These are phyloP conservation scores for Cladophialophora exuberans DNA, from an alignment of 2,329 filamentous ascomycete genomes.

Conservation along the genomic window DNA sequence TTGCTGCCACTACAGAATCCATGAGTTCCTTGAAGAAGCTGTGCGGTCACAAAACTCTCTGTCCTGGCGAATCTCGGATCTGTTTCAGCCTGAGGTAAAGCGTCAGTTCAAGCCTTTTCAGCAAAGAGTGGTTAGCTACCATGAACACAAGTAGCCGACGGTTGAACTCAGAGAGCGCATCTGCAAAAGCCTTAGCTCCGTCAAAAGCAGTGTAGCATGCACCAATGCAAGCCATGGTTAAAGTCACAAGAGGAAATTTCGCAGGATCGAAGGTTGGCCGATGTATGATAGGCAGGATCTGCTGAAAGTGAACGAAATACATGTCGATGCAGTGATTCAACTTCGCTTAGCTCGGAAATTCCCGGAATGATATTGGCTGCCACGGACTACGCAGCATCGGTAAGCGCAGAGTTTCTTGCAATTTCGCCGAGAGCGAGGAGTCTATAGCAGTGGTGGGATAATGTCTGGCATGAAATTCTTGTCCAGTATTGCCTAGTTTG, in stretches of 20 bases:
- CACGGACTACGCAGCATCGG: not conserved
- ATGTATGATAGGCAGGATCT: conserved; percentile 7
- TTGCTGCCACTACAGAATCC: conserved; percentile 13
- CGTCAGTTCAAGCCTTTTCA: not conserved
- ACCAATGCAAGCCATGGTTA: conserved; percentile 10
- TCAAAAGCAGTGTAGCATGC: conserved; percentile 6
- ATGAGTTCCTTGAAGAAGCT: conserved; percentile 9
- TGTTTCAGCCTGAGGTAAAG: conserved; percentile 12
- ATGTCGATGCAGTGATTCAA: conserved; percentile 19
- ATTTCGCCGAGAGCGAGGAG: not conserved
- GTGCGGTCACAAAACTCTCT: conserved; percentile 1
- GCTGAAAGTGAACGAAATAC: conserved; percentile 17
- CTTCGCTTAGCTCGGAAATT: conserved; percentile 8
- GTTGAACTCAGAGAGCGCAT: conserved; percentile 5
- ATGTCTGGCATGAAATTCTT: not conserved
- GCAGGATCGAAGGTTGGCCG: conserved; percentile 19
- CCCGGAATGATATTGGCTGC: not conserved
- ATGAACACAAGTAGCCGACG: conserved; percentile 11
- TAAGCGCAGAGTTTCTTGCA: not conserved
- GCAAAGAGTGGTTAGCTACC: not conserved
- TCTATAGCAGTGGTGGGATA: not conserved
- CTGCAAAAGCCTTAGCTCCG: conserved; percentile 8
- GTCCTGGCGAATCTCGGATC: conserved; percentile 14
- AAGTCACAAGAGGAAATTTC: not conserved
- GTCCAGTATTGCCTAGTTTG: not conserved